Evolutionary conservation across 1,139 yeast genomes (phyloP).

Genomic region (Yamadazyma atlantica): DNA sequence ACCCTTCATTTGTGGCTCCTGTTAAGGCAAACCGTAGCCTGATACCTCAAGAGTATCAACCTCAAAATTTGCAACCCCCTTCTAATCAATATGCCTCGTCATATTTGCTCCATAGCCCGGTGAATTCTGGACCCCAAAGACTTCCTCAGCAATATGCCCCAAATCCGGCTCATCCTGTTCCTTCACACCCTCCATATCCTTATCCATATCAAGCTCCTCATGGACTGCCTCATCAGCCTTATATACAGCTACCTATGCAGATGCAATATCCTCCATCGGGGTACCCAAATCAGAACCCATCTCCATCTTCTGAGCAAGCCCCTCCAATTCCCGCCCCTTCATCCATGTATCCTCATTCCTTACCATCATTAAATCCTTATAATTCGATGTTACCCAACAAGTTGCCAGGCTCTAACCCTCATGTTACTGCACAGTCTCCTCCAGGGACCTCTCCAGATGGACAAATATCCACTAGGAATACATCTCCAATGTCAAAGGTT

Average conservation of each 20-base stretch:
- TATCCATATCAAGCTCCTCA: neutral
- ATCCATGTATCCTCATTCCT: neutral
- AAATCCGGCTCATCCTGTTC: too few species aligned
- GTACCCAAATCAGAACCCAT: too few species aligned
- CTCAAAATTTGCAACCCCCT: neutral
- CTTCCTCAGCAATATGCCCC: neutral
- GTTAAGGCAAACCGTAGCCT: neutral
- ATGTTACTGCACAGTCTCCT: slow-evolving; percentile 4
- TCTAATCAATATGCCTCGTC: neutral
- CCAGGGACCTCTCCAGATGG: slow-evolving; percentile 3
- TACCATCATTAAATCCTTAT: neutral
- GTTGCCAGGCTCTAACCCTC: neutral
- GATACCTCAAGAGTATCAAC: neutral
- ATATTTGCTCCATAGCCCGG: neutral
- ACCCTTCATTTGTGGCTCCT: slow-evolving; percentile 1
- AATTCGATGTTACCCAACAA: too few species aligned
- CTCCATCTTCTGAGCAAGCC: neutral
- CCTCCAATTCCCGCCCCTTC: slow-evolving; percentile 1
- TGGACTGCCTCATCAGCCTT: slow-evolving; percentile 1
- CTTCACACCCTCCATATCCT: slow-evolving; percentile 2
- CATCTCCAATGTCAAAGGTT: slow-evolving; percentile 13
- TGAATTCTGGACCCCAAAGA: neutral
- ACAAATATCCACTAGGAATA: slow-evolving; percentile 9
- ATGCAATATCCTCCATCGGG: neutral
- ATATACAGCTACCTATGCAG: neutral